phyloP scores from a whole-genome alignment of 371 early-diverging fungal genomes.

The Apophysomyces trapeziformis region DNA sequence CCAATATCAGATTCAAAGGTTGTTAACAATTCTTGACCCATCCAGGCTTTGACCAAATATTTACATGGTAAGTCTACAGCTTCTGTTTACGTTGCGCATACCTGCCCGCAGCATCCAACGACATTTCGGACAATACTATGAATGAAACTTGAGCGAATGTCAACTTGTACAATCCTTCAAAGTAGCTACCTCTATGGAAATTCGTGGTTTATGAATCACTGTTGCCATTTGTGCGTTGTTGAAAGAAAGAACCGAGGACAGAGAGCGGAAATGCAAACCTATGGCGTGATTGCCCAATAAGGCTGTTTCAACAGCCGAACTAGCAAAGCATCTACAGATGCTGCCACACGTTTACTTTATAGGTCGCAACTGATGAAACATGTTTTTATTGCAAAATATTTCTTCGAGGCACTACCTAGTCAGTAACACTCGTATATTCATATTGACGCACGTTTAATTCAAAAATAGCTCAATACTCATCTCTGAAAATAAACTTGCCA shows the following conservation, averaged over 20 bases:
- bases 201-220: constrained; percentile 27
- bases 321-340: too few relatives aligned
- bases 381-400: too few relatives aligned
- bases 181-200: constrained; percentile 31
- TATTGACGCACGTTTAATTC: too few relatives aligned
- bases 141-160: constrained; percentile 1
- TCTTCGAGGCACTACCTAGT: too few relatives aligned
- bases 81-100: constrained; percentile 13
- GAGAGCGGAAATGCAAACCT: not conserved
- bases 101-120: constrained; percentile 55
- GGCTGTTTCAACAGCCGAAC: too few relatives aligned
- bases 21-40: constrained; percentile 71
- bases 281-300: not conserved
- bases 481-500: too few relatives aligned
- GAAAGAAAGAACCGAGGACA: not conserved
- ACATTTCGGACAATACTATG: constrained; percentile 51
- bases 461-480: too few relatives aligned
- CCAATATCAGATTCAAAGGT: constrained; percentile 69
- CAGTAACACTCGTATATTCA: too few relatives aligned
- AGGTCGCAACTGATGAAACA: too few relatives aligned
- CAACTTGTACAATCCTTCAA: not conserved
- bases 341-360: too few relatives aligned
- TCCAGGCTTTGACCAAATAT: constrained; percentile 55
- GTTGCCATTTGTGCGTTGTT: constrained; percentile 15
- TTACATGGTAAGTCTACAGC: not conserved